Percentiles rank a stretch among this genome's conserved stretches.
phyloP scores from a whole-genome alignment of 1,284 basidiomycete genomes.

The Leccinum griseonigrum region DNA sequence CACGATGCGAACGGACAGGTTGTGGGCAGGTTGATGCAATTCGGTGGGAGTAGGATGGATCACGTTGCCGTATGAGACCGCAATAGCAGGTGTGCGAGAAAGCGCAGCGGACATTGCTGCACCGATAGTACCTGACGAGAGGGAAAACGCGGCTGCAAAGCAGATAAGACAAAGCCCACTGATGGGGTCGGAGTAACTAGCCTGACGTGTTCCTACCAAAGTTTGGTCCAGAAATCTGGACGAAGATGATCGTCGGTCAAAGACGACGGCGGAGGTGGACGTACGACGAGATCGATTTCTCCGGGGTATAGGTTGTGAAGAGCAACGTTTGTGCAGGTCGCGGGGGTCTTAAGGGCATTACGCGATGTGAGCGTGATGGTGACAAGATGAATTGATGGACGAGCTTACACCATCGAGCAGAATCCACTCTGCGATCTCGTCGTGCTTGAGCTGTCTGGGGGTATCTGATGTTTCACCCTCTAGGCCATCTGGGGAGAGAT shows the following conservation, averaged over 20 bases:
- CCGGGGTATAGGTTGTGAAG: constrained; percentile 85
- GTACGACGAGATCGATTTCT: constrained; percentile 81
- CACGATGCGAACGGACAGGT: constrained; percentile 66
- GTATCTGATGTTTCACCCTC: constrained; percentile 62
- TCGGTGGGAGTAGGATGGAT: constrained; percentile 62
- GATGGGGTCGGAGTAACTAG: constrained; percentile 27
- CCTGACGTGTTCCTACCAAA: constrained; percentile 81
- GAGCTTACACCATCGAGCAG: constrained; percentile 75
- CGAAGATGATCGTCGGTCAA: neutral
- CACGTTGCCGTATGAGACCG: constrained; percentile 84
- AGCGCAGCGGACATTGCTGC: constrained; percentile 82
- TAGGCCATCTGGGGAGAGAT: constrained; percentile 50
- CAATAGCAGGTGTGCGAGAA: constrained; percentile 67
- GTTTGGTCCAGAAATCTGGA: constrained; percentile 73
- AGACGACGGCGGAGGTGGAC: constrained; percentile 23
- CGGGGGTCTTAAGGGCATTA: constrained; percentile 64
- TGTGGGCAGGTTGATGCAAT: constrained; percentile 68
- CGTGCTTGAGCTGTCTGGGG: constrained; percentile 67
- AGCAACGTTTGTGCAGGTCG: constrained; percentile 87
- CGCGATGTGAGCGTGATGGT: constrained; percentile 9
- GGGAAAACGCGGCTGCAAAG: constrained; percentile 71
- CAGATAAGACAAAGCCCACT: constrained; percentile 6
- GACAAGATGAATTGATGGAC: constrained; percentile 1
- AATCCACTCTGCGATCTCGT: constrained; percentile 86
- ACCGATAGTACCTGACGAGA: constrained; percentile 90